Evolutionary conservation across 2,329 filamentous ascomycete species (phyloP), one percentile per base, ranked within the genome.

Genomic region (Talaromyces rugulosus): DNA sequence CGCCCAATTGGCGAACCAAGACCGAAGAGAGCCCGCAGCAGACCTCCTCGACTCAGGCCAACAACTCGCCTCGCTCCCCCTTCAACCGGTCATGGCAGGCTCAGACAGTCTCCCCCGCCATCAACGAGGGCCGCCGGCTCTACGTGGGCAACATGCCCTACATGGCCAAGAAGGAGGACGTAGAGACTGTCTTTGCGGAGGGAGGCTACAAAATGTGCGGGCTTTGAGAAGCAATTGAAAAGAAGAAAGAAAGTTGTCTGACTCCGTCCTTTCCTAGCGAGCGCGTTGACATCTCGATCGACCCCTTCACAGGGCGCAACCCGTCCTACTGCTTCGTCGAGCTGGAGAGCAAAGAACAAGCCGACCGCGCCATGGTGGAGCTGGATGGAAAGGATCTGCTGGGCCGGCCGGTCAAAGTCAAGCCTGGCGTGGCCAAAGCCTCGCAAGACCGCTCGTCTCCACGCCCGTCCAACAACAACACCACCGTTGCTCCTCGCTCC

Each of bases 301-400:
- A 91, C 68, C 83, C 87, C 1, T 85, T 89, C 72, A 88, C 84
- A 33, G 85, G 83, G 47, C 81, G 88, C 52, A 91, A 91, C 71
- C 88, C 88, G 0, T 88, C 87, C 42, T 91, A 90, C 76, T 91
- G 88, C 77, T 91, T 92, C 67, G 84, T 91, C 53, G 88, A 91
- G 68, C 84, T 91, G 62, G 73, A 74, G 53, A 81, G 79, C 54
- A 80, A 80, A 53, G 83, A 84, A 31, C 78, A 85, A 33, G 88
- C 88, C 3, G 79, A 84, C 4, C 72, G 73, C 1, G 86, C 85
- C 1, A 85, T 90, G 71, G 69, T 74, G n/a, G 77, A 81, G 12
- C 76, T 91, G 51, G 78, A 84, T 60, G 83, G 82, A 18, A 78
- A 77, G 23, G 75, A 80, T 12, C 76, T 91, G 34, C 79, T 84